Conservation (phyloP, 352 stramenopile genomes). For the Halophytophthora polymorphica region DNA sequence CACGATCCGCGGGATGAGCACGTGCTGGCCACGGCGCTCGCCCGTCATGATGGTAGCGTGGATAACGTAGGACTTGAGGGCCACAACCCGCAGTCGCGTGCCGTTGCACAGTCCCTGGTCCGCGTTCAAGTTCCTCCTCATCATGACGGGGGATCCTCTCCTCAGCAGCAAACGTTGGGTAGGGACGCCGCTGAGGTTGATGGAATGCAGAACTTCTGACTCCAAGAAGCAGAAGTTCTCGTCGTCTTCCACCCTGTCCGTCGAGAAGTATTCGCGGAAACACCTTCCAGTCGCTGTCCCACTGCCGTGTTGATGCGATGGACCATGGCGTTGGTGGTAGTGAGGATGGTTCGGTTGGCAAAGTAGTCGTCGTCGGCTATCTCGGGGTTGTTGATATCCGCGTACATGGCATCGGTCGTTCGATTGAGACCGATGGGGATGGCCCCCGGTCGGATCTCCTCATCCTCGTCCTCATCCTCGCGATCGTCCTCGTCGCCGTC, state of each 20-base stretch:
- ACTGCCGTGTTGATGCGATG: slow-evolving; percentile 11
- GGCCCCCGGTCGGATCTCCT: not conserved
- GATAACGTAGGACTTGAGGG: slow-evolving; percentile 21
- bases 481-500: not conserved
- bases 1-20: slow-evolving; percentile 13
- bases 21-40: slow-evolving; percentile 8
- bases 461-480: not conserved
- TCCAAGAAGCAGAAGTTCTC: not conserved
- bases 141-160: too few species aligned
- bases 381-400: slow-evolving; percentile 2
- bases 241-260: slow-evolving; percentile 7
- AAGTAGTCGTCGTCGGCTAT: slow-evolving; percentile 12
- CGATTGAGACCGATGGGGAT: slow-evolving; percentile 1
- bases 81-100: slow-evolving; percentile 21
- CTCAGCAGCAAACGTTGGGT: too few species aligned
- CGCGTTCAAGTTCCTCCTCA: slow-evolving; percentile 31
- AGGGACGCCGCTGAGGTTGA: too few species aligned
- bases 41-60: too few species aligned
- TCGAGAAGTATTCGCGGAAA: slow-evolving; percentile 7
- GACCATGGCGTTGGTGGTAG: slow-evolving; percentile 11
- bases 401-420: slow-evolving; percentile 12
- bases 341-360: slow-evolving; percentile 9
- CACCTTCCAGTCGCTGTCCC: not conserved
- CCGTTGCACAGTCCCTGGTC: slow-evolving; percentile 21
- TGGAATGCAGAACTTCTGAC: too few species aligned